Base-by-base conservation (phyloP, 345 rosid species). In the Durio zibethinus region DNA sequence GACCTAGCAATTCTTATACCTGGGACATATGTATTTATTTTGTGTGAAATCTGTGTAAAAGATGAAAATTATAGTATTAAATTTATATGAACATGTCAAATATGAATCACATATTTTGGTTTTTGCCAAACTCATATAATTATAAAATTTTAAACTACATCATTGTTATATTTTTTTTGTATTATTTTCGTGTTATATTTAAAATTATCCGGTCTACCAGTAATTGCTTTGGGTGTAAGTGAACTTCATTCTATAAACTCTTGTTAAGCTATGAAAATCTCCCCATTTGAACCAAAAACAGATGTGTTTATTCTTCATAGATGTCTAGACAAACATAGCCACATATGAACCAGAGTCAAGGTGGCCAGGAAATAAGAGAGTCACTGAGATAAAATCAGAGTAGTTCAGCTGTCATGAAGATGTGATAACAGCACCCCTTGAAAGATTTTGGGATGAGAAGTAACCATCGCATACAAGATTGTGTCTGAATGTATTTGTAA, bases 401-500 rank as follows among this genome's bases (percentile, higher is more conserved):
- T 71, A 3, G 61, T 31, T 71, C 43, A 71, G 75, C 18, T 71
- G 75, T 71, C 74, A 45, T 45, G 74, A 31, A 50, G 35, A 20
- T 48, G 18, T 10, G 74, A 71, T 50, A 48, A 43, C 12, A 48
- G 48, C 74, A 48, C 16, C 7, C 59, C 15, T 9, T 9, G 59
- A 70, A 70, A 70, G 57, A 70, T 70, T 48, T 52, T 54, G 60
- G 72, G 59, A 70, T 71, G 60, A 31, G 45, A 50, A 50, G 61
- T 50, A 50, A 31, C 75, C 8, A 52, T 71, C 61, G 11, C 29
- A 50, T 52, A 71, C 60, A 71, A 60, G 61, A 71, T 71, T 50
- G 42, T 71, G 75, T 50, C 61, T 71, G 61, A 52, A 71, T 71
- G 75, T 71, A n/a, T 42, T 33, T 52, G 43, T 31, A 71, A 71